A percentile compares a stretch with the other conserved stretches of the same genome.
phyloP scores from a whole-genome alignment of 1,284 basidiomycete genomes.

The Fomitopsis betulina region DNA sequence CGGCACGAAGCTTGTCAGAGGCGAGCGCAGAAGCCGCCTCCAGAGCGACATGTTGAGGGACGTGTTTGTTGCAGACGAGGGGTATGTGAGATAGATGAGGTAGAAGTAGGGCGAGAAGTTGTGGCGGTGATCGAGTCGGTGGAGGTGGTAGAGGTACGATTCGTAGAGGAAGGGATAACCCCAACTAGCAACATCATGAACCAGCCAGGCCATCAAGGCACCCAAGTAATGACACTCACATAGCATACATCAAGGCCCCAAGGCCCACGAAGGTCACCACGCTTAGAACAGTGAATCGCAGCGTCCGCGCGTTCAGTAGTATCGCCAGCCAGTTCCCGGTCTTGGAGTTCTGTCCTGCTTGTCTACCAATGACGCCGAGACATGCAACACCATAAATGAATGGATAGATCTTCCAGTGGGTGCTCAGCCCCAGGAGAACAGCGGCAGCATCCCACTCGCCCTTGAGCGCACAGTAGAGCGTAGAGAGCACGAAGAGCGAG shows the following conservation, averaged over 20 bases:
- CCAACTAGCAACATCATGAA: slow-evolving; percentile 56
- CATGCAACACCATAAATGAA: slow-evolving; percentile 84
- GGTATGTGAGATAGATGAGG: slow-evolving; percentile 82
- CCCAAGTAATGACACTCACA: slow-evolving; percentile 47
- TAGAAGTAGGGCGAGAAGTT: slow-evolving; percentile 99
- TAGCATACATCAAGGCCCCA: slow-evolving; percentile 63
- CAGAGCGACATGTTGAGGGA: slow-evolving; percentile 37
- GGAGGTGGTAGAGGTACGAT: slow-evolving; percentile 91
- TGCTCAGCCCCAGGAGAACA: slow-evolving; percentile 69
- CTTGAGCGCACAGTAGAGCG: slow-evolving; percentile 57
- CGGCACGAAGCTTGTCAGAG: slow-evolving; percentile 68
- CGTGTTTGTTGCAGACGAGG: slow-evolving; percentile 29
- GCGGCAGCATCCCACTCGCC: slow-evolving; percentile 61
- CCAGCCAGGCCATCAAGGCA: slow-evolving; percentile 3
- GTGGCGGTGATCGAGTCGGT: slow-evolving; percentile 92
- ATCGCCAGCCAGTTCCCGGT: slow-evolving; percentile 32
- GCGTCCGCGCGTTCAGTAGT: slow-evolving; percentile 51
- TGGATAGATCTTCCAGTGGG: slow-evolving; percentile 96
- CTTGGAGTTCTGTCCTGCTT: slow-evolving; percentile 17
- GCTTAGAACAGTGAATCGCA: slow-evolving; percentile 73
- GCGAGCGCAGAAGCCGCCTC: slow-evolving; percentile 49
- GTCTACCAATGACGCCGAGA: slow-evolving; percentile 55
- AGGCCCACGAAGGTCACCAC: slow-evolving; percentile 60
- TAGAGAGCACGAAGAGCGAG: slow-evolving; percentile 74
- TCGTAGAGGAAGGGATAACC: slow-evolving; percentile 89